Evolutionary conservation across 2,329 filamentous ascomycete genomes (phyloP), one percentile per base, ranked within the genome.

Genomic region (Cordyceps militaris): DNA sequence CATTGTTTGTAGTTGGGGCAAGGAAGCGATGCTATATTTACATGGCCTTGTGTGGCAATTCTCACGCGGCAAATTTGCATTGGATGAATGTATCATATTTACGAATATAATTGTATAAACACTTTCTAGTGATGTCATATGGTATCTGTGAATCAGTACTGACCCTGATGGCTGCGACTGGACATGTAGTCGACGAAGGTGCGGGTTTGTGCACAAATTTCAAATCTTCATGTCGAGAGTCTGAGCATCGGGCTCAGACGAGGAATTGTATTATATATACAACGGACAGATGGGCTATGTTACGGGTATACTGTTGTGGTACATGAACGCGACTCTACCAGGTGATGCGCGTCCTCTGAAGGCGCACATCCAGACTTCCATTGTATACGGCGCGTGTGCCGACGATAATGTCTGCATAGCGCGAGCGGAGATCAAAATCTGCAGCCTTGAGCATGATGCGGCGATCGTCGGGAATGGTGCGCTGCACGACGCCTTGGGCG

Each of bases 381-480:
- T 74, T 73, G 4, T 71, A 73, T n/a, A 80, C 66, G 7, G 77
- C 77, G 42, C 81, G 71, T 9, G 79, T 80, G n/a, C 81, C 81
- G 32, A 82, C 80, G 59, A 75, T 70, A 26, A 84, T 68, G 10
- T 72, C 69, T 4, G 81, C 81, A 55, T 70, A 72, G 47, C 78
- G 75, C 50, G 76, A 72, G 32, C 78, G 76, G 49, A 84, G 71
- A 63, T 84, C 77, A 63, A 84, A 84, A 61, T 83, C 77, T 21
- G 82, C 79, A 0, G 78, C 70, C 57, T 77, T 74, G 47, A 84
- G 74, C 74, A 83, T 83, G 57, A 84, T 73, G 10, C 81, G 76
- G 64, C 73, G 80, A 58, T 79, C 74, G 59, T 80, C 79, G 0
- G 81, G 79, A 6, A 84, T 74, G 5, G 57, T 61, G 28, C 19